Conservation (phyloP, 495 filamentous ascomycete species). For the Hypoxylon intermedium region DNA sequence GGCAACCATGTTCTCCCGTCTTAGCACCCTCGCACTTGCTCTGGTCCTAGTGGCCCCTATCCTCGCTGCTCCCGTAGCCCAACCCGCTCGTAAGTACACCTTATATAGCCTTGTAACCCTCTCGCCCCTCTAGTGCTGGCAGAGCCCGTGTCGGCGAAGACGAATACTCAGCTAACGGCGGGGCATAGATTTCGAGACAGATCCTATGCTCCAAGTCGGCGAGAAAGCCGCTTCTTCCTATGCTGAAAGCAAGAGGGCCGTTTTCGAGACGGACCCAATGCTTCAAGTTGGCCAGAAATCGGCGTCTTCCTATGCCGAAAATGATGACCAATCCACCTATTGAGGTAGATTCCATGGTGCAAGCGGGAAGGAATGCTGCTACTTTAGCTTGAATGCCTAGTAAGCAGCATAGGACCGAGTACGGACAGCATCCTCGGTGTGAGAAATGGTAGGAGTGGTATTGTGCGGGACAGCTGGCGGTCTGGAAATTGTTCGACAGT, state of each 20-base stretch:
- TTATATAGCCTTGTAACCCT: too few species aligned
- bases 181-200: not conserved
- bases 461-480: too few species aligned
- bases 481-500: too few species aligned
- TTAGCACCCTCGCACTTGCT: not conserved
- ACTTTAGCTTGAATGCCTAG: not conserved
- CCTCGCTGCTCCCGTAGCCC: not conserved
- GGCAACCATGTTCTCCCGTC: not conserved
- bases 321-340: not conserved
- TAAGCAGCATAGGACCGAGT: not conserved
- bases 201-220: too few species aligned
- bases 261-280: conserved; percentile 12
- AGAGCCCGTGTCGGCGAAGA: not conserved
- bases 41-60: not conserved
- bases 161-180: not conserved
- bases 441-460: not conserved
- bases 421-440: too few species aligned
- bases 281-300: conserved; percentile 14
- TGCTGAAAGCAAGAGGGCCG: too few species aligned
- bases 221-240: too few species aligned
- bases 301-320: conserved; percentile 14
- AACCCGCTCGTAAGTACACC: not conserved
- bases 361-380: not conserved
- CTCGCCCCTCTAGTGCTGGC: not conserved
- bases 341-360: too few species aligned